A percentile compares a stretch with the other conserved stretches of the same genome.
Conservation (phyloP, 2,329 filamentous ascomycete genomes). For the Diplodia mutila region DNA sequence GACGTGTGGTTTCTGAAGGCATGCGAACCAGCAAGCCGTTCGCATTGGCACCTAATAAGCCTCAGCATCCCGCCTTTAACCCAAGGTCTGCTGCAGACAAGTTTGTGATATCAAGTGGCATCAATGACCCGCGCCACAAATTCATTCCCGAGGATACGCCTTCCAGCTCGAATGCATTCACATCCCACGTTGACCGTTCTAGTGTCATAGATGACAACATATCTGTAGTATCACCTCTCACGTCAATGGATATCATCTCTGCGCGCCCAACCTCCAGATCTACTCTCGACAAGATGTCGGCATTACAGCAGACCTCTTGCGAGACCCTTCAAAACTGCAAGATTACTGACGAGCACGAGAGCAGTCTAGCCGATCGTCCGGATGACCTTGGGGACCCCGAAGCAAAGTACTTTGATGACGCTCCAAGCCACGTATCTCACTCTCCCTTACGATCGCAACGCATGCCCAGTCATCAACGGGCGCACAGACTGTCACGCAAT, state of each 20-base stretch:
- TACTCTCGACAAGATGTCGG: background rate
- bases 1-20: background rate
- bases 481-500: too few relatives aligned
- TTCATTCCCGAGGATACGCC: background rate
- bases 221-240: slow-evolving; percentile 7
- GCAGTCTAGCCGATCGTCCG: background rate
- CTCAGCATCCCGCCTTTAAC: background rate
- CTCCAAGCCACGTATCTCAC: background rate
- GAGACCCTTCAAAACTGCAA: too few relatives aligned
- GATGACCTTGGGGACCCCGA: background rate
- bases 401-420: background rate
- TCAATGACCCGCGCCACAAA: background rate
- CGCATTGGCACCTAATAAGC: background rate
- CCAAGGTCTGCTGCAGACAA: background rate
- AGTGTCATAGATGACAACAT: slow-evolving; percentile 1
- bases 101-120: background rate
- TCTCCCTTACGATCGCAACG: background rate
- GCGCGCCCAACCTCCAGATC: background rate
- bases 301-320: background rate
- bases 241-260: slow-evolving; percentile 21
- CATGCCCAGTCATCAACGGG: background rate
- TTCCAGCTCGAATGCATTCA: background rate
- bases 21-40: slow-evolving; percentile 6
- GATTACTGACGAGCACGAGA: too few relatives aligned
- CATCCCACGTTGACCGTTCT: background rate